Conservation (phyloP, 1,284 basidiomycete species). For the Somion occarium region DNA sequence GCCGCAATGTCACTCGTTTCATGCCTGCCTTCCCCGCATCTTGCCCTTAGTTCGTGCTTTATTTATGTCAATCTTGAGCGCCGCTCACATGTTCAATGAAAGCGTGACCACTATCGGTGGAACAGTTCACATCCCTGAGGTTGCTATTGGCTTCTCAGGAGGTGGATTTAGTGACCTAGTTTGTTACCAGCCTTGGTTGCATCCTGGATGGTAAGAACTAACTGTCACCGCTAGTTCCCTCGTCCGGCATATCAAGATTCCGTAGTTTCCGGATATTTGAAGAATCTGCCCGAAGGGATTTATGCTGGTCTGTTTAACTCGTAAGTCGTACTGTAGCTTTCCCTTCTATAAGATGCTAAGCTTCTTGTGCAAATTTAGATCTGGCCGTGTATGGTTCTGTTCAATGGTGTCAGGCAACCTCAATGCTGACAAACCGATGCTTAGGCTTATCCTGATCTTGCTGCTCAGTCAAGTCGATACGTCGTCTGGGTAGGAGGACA, state of each 20-base stretch:
- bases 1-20: constrained; percentile 48
- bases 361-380: constrained; percentile 8
- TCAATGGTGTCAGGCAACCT: neutral
- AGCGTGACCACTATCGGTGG: constrained; percentile 60
- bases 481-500: constrained; percentile 24
- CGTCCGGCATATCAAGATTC: constrained; percentile 50
- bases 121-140: constrained; percentile 53
- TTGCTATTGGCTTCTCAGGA: constrained; percentile 52
- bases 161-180: constrained; percentile 67
- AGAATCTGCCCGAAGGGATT: constrained; percentile 37
- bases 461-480: constrained; percentile 34
- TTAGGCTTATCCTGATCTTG: constrained; percentile 34
- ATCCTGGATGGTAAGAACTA: neutral
- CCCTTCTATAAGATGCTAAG: no score
- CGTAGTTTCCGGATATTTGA: constrained; percentile 39
- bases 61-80: neutral
- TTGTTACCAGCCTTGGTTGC: constrained; percentile 14
- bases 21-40: constrained; percentile 57
- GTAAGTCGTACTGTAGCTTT: constrained; percentile 38
- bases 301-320: constrained; percentile 58
- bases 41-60: constrained; percentile 41
- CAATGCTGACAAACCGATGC: neutral
- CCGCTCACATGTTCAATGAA: neutral
- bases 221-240: constrained; percentile 37
- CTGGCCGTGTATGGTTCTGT: constrained; percentile 14